These are phyloP conservation scores for Fraxinus pennsylvanica DNA, from an alignment of 257 asterid genomes.

Conservation along the genomic window DNA sequence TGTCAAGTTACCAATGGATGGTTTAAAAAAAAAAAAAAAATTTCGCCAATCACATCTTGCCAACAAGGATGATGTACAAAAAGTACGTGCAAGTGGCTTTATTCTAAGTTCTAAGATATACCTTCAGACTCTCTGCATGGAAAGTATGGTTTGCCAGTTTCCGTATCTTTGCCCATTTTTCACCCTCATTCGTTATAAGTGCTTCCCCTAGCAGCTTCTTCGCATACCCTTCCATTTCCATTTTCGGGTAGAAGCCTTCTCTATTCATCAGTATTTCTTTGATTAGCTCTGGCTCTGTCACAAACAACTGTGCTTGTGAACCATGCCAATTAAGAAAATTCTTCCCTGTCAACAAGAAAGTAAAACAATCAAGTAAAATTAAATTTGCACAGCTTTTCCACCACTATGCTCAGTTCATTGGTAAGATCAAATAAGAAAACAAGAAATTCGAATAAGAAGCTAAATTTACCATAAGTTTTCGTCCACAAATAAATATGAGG, in stretches of 20 bases:
- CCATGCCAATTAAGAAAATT: constrained; percentile 54
- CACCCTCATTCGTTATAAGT: constrained; percentile 49
- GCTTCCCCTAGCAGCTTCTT: constrained; percentile 51
- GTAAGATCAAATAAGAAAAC: not conserved
- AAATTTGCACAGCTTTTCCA: not conserved
- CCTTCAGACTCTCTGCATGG: constrained; percentile 52
- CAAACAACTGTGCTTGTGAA: constrained; percentile 35
- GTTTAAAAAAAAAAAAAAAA: no score
- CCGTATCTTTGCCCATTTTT: constrained; percentile 51
- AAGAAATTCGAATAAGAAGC: not conserved
- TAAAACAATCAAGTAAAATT: no score
- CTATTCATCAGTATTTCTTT: constrained; percentile 50
- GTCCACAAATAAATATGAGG: constrained; percentile 70
- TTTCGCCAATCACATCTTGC: no score
- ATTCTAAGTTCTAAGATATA: not conserved
- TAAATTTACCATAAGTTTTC: constrained; percentile 47
- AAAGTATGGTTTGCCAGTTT: constrained; percentile 56
- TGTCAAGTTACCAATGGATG: no score
- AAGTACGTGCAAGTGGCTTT: no score
- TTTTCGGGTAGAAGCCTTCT: constrained; percentile 44
- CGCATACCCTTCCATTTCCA: constrained; percentile 37
- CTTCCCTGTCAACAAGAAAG: constrained; percentile 31
- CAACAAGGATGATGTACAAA: no score
- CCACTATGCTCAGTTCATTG: not conserved
- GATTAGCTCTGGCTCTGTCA: constrained; percentile 44